Percentiles rank a stretch among this genome's conserved stretches.
Evolutionary conservation across 129 eudicot genomes (phyloP).

Genomic region (Silybum marianum): DNA sequence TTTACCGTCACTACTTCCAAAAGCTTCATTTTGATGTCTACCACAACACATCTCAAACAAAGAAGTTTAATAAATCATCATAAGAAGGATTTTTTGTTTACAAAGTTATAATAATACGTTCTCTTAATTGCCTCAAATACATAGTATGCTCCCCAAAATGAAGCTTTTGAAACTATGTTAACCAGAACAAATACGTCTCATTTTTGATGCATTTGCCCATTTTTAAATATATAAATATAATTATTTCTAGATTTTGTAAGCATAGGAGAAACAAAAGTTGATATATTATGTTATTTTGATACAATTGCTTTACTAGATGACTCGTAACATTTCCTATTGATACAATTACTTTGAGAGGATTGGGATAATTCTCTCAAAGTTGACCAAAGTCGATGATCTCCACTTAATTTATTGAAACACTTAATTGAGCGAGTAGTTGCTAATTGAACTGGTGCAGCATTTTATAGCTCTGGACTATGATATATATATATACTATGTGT

Average conservation of each 20-base stretch:
- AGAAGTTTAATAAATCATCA: neutral
- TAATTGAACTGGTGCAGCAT: neutral
- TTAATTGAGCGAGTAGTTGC: neutral
- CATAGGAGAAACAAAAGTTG: constrained; percentile 11
- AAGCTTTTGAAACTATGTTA: neutral
- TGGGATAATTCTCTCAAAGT: neutral
- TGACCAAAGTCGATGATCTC: neutral
- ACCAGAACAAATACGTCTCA: neutral
- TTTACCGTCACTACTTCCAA: neutral
- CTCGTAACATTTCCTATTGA: neutral
- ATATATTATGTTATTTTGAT: neutral
- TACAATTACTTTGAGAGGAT: neutral
- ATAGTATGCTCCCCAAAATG: neutral
- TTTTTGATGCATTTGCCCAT: neutral
- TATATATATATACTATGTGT: neutral
- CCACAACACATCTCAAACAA: neutral
- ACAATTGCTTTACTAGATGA: neutral
- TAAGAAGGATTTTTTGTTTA: neutral
- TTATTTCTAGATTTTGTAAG: neutral
- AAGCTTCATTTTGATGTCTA: neutral
- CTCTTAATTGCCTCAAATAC: neutral
- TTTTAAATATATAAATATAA: neutral
- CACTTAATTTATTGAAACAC: neutral
- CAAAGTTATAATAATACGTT: neutral
- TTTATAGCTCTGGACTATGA: neutral